A percentile compares a stretch with the other conserved stretches of the same genome.
phyloP scores from a whole-genome alignment of 2,329 filamentous ascomycete genomes.

The Phaeosphaeria sp. region DNA sequence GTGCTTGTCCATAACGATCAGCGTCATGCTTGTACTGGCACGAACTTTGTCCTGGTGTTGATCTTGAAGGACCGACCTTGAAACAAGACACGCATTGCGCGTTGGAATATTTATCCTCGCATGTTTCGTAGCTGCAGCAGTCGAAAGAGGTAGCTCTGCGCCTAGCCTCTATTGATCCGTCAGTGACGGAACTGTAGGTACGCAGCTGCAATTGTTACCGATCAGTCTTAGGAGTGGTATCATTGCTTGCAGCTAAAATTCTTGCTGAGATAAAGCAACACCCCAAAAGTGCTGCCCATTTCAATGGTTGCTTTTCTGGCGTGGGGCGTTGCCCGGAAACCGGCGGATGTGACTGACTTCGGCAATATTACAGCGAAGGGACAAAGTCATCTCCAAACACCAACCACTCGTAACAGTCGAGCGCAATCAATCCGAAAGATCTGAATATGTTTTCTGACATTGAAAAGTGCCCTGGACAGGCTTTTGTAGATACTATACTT shows the following conservation, averaged over 20 bases:
- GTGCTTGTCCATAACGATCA: neutral
- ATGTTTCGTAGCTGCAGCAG: neutral
- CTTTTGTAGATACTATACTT: too few species aligned
- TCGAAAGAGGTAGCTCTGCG: neutral
- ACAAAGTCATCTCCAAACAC: neutral
- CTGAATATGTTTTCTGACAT: too few species aligned
- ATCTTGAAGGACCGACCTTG: neutral
- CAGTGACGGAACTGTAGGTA: neutral
- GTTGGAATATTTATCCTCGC: neutral
- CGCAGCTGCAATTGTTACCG: neutral
- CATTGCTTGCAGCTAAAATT: neutral
- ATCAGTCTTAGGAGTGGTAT: neutral
- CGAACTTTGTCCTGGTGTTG: neutral
- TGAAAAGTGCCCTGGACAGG: too few species aligned
- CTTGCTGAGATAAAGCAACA: neutral
- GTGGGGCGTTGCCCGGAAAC: neutral
- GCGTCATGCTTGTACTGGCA: neutral
- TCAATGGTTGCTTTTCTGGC: neutral
- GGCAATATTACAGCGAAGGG: neutral
- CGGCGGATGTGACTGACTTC: neutral
- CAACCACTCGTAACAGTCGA: neutral
- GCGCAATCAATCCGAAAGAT: too few species aligned
- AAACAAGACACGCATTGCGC: neutral
- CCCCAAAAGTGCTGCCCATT: neutral
- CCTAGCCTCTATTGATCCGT: neutral